Evolutionary conservation across 2,329 filamentous ascomycete species (phyloP).

Genomic region (Beauveria scarabaeidicola): DNA sequence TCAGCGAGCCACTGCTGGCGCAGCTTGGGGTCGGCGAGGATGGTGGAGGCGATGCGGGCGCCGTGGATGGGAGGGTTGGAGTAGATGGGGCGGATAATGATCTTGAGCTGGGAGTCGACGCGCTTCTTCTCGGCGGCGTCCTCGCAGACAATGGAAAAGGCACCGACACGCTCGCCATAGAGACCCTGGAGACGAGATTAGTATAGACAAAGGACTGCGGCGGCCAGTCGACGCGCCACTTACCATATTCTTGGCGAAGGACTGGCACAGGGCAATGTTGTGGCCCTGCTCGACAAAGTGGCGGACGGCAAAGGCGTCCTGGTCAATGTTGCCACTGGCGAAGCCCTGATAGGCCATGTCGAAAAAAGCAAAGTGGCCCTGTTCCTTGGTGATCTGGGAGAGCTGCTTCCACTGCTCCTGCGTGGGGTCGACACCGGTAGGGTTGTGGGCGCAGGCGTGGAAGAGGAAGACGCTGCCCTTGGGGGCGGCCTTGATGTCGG

Average conservation of each 20-base stretch:
- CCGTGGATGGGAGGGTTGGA: constrained; percentile 97
- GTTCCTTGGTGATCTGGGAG: constrained; percentile 74
- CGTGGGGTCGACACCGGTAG: constrained; percentile 91
- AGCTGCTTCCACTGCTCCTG: constrained; percentile 89
- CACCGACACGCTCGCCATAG: constrained; percentile 95
- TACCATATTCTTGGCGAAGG: constrained; percentile 99
- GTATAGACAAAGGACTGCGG: not conserved
- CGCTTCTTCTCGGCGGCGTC: constrained; percentile 88
- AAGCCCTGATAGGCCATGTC: constrained; percentile 99
- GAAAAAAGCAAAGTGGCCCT: constrained; percentile 91
- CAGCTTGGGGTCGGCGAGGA: constrained; percentile 75
- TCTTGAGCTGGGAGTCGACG: constrained; percentile 96
- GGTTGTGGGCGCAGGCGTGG: constrained; percentile 97
- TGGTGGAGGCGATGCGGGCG: constrained; percentile 84
- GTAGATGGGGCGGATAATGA: constrained; percentile 92
- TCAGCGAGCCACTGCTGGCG: constrained; percentile 93
- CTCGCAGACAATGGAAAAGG: constrained; percentile 85
- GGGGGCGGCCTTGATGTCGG: constrained; percentile 82
- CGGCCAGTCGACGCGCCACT: constrained; percentile 14
- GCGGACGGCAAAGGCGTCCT: constrained; percentile 86
- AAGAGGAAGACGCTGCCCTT: constrained; percentile 84
- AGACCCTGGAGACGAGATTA: constrained; percentile 55
- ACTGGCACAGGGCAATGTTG: constrained; percentile 80
- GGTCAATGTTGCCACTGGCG: constrained; percentile 82
- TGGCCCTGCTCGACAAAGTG: constrained; percentile 92